phyloP scores from a whole-genome alignment of 805 yeast genomes.

The Dipodascopsis tothii region DNA sequence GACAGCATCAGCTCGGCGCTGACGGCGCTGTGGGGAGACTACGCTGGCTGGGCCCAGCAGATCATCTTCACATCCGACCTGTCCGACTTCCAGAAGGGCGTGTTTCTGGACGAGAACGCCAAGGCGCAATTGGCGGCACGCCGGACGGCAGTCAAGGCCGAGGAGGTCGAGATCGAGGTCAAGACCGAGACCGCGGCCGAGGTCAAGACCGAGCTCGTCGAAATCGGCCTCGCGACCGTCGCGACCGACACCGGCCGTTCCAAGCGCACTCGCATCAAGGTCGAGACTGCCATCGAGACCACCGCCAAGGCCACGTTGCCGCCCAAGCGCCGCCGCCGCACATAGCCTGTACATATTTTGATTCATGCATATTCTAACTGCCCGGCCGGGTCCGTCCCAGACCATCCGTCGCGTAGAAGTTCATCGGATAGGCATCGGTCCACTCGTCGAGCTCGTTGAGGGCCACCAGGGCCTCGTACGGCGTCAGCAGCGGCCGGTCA shows the following conservation, averaged over 20 bases:
- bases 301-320: too few species aligned
- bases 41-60: slow-evolving; percentile 95
- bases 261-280: too few species aligned
- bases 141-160: too few species aligned
- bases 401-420: slow-evolving; percentile 82
- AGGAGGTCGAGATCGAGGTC: too few species aligned
- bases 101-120: too few species aligned
- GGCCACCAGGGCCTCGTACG: slow-evolving; percentile 92
- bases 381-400: slow-evolving; percentile 20
- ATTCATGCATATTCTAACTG: not conserved
- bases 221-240: too few species aligned
- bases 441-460: slow-evolving; percentile 64
- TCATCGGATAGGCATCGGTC: slow-evolving; percentile 83
- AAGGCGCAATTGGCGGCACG: too few species aligned
- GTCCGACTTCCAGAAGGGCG: not conserved
- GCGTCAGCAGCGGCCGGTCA: slow-evolving; percentile 82
- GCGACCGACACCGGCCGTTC: too few species aligned
- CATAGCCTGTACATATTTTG: not conserved
- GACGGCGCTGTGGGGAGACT: slow-evolving; percentile 68
- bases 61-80: not conserved
- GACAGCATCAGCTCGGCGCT: slow-evolving; percentile 53
- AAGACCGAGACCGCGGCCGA: too few species aligned
- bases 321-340: too few species aligned
- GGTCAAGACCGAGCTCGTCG: too few species aligned
- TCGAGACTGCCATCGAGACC: too few species aligned